Base-by-base conservation (phyloP, 23 red algal species). In the Gracilaria caudata region DNA sequence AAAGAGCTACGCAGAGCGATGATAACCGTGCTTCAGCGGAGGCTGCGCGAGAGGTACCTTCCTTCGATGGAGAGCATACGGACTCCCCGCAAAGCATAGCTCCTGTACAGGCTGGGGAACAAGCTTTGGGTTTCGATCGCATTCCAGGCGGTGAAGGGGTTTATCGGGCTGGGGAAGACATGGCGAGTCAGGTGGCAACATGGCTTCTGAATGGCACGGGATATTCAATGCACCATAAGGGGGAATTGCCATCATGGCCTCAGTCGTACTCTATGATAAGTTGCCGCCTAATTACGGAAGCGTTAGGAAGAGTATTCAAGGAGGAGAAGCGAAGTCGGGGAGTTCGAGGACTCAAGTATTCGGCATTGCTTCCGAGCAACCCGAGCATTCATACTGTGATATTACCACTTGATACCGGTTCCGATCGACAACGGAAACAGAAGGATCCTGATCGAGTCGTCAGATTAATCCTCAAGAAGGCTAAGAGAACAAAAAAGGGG, bases 191-290 rank as follows among this genome's bases (percentile, higher is more conserved):
- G 61, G 61, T 66, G 29, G 61, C 29, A 16, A 66, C 32, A 30
- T 66, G 61, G 61, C 30, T 66, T 19, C 29, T 66, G 61, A 66
- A 66, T 16, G 61, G 61, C 6, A 66, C 61, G 36, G 61, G 61
- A 16, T 66, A 66, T 66, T 8, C 30, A 4, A 35, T 16, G 29
- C 61, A 66, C 30, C 61, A 66, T 36, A 26, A 66, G 19, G 61
- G 61, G 9, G 7, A 6, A 35, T 17, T 66, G 32, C 61, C 61
- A 36, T 66, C 61, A 35, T 66, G 61, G 61, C 61, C 61, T 33
- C 61, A 66, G 12, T 66, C 61, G 8, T 66, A 66, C 61, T 66
- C 61, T 17, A 33, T 66, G 61, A 66, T 66, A 66, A 66, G 61
- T 66, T 66, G 61, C 61, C 26, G 61, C 8, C 19, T 66, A 6